Conservation (phyloP, 2,329 filamentous ascomycete genomes). For the Beauveria caledonica region DNA sequence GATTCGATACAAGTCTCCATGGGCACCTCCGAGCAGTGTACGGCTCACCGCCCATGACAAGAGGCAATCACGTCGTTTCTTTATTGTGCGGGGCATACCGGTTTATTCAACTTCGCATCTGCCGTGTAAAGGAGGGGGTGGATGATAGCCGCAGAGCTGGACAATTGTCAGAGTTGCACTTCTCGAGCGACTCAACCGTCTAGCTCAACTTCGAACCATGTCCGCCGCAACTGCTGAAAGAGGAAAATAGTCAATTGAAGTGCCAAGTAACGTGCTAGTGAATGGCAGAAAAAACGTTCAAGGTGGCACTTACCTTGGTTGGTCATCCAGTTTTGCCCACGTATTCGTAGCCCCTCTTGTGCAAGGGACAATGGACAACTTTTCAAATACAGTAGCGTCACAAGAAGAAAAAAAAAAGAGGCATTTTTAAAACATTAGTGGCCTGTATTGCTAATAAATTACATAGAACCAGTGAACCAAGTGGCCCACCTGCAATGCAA, state of each 20-base stretch:
- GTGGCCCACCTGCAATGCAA: background rate
- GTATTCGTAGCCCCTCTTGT: background rate
- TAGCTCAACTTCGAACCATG: background rate
- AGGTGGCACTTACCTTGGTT: background rate
- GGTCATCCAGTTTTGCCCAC: background rate
- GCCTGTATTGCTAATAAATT: conserved; percentile 9
- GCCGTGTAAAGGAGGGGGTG: background rate
- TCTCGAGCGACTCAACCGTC: background rate
- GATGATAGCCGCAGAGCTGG: background rate
- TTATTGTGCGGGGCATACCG: background rate
- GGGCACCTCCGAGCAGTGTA: background rate
- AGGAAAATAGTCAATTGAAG: background rate
- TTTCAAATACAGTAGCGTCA: background rate
- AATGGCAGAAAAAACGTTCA: background rate
- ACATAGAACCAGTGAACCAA: background rate
- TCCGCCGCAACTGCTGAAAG: no score
- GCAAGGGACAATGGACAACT: background rate
- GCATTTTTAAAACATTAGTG: background rate
- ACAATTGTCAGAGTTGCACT: background rate
- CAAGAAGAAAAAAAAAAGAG: background rate
- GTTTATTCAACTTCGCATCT: background rate
- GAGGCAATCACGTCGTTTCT: background rate
- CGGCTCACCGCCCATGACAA: conserved; percentile 1
- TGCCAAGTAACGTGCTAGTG: no score
- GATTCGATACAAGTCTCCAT: background rate